phyloP scores from a whole-genome alignment of 768 basidiomycete genomes.

The Podaxis sp. region DNA sequence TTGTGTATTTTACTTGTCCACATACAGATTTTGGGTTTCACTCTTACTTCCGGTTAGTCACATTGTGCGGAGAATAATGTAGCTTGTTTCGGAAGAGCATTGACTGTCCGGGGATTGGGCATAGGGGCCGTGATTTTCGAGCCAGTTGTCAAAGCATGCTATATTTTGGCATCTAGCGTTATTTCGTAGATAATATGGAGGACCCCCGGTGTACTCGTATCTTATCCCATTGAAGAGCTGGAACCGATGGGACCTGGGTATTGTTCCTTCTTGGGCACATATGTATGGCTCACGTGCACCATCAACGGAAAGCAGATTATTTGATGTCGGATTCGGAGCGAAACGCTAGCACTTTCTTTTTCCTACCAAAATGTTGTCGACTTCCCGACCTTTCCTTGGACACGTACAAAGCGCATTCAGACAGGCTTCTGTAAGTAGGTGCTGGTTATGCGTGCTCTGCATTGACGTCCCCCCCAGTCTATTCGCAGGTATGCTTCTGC shows the following conservation, averaged over 20 bases:
- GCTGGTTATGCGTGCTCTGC: conserved; percentile 9
- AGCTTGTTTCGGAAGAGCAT: no score
- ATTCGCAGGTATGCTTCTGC: conserved; percentile 67
- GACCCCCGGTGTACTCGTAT: conserved; percentile 3
- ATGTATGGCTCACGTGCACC: conserved; percentile 12
- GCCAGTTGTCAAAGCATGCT: no score
- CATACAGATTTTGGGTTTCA: not conserved
- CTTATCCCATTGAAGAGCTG: conserved; percentile 7
- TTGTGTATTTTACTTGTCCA: conserved; percentile 1
- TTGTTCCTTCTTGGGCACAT: not conserved
- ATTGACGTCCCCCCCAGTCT: conserved; percentile 28
- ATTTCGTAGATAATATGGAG: not conserved
- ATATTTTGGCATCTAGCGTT: no score
- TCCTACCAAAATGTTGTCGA: conserved; percentile 47
- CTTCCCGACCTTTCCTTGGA: conserved; percentile 50
- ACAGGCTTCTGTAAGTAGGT: conserved; percentile 40
- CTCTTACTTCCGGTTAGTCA: not conserved
- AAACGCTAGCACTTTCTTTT: conserved; percentile 13
- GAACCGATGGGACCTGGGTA: not conserved
- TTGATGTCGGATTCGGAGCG: conserved; percentile 10
- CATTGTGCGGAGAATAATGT: not conserved
- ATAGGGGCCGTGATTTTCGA: no score
- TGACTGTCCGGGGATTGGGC: no score
- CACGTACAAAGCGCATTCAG: conserved; percentile 49
- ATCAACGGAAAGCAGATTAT: conserved; percentile 7